phyloP scores from a whole-genome alignment of 768 basidiomycete species.

The Pisolithus microcarpus region DNA sequence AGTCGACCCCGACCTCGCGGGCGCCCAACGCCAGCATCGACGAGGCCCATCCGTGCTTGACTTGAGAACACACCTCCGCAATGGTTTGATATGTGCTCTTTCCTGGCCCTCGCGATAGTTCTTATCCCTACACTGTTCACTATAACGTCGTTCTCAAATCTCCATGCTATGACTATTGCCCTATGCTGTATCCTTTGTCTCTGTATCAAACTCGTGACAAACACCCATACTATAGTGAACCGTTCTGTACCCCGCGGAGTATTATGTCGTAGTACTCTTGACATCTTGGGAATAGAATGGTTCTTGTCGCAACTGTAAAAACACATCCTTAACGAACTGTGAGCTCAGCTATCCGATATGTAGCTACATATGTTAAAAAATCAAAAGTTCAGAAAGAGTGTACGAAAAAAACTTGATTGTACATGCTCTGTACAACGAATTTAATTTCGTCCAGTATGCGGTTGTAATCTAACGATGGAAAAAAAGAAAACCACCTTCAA shows the following conservation, averaged over 20 bases:
- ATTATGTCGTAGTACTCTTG: not conserved
- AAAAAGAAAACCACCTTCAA: too few species aligned
- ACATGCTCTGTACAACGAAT: not conserved
- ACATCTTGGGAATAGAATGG: not conserved
- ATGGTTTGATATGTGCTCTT: not conserved
- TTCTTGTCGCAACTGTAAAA: not conserved
- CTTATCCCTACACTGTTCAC: not conserved
- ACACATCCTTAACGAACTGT: not conserved
- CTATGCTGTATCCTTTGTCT: constrained; percentile 22
- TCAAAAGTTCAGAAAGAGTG: not conserved
- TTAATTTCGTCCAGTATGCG: too few species aligned
- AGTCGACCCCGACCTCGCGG: constrained; percentile 41
- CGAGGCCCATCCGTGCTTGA: constrained; percentile 21
- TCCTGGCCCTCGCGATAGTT: not conserved
- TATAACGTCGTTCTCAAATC: not conserved
- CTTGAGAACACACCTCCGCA: not conserved
- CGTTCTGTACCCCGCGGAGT: not conserved
- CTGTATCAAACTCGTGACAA: not conserved
- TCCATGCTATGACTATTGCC: constrained; percentile 28
- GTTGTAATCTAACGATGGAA: too few species aligned
- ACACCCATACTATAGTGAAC: not conserved
- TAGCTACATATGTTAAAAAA: not conserved
- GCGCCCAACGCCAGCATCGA: constrained; percentile 31
- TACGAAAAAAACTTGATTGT: not conserved
- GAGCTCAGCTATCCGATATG: not conserved